Evolutionary conservation across 352 stramenopile species (phyloP).

Genomic region (Globisporangium sylvaticum): DNA sequence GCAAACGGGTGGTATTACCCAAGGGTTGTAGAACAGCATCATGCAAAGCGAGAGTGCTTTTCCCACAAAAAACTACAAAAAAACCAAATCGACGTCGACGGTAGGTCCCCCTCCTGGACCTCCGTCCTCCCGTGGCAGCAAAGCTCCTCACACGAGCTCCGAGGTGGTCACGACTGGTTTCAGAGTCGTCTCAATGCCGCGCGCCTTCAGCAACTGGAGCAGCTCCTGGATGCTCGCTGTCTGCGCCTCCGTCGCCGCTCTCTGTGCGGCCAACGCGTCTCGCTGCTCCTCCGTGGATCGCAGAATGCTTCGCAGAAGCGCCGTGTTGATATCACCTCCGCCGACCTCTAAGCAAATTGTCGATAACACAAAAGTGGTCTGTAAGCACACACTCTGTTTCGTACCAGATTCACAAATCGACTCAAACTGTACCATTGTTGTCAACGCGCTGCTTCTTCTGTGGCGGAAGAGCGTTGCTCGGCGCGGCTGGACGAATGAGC

Average conservation of each 20-base stretch:
- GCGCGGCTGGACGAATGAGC: no score
- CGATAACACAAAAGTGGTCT: neutral
- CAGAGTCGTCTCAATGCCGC: neutral
- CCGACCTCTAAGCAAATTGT: neutral
- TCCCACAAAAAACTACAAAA: neutral
- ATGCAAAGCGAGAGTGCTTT: no score
- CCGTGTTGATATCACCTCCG: neutral
- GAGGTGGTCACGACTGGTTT: neutral
- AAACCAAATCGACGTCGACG: neutral
- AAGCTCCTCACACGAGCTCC: neutral
- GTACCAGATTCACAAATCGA: neutral
- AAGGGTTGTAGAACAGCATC: no score
- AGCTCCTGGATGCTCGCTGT: constrained; percentile 1
- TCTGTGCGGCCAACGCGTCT: neutral
- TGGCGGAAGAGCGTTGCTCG: neutral
- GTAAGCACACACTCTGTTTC: neutral
- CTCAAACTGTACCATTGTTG: neutral
- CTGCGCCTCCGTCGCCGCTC: neutral
- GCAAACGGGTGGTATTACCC: no score
- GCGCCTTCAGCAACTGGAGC: neutral
- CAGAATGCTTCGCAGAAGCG: neutral
- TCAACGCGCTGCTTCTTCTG: neutral
- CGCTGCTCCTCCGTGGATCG: neutral
- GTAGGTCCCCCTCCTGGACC: neutral
- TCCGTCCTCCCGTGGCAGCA: no score